These are phyloP conservation scores for Catunica adiposa DNA, from an alignment of 2,329 filamentous ascomycete species.

Conservation along the genomic window DNA sequence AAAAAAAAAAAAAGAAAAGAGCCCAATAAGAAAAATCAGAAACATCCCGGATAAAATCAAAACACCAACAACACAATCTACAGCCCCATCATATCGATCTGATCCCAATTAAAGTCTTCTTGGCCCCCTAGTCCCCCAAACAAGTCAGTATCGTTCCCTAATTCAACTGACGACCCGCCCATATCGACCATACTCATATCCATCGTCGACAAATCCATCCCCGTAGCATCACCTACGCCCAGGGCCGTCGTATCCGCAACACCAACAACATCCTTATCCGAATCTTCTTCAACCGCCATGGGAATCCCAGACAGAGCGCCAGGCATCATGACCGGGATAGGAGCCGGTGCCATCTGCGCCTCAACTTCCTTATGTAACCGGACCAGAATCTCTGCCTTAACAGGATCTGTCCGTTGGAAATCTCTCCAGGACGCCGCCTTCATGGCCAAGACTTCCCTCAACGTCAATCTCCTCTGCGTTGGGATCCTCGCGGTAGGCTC, in stretches of 20 bases:
- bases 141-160: constrained; percentile 9
- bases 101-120: constrained; percentile 13
- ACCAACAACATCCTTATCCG: constrained; percentile 24
- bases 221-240: not conserved
- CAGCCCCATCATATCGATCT: constrained; percentile 11
- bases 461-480: constrained; percentile 33
- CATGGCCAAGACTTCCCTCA: constrained; percentile 42
- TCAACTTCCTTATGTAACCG: constrained; percentile 49
- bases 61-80: too few relatives aligned
- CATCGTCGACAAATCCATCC: not conserved
- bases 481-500: constrained; percentile 18
- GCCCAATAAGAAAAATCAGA: not conserved
- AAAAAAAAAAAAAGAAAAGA: not conserved
- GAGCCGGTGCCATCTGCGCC: constrained; percentile 37
- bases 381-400: constrained; percentile 43
- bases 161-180: not conserved
- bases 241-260: constrained; percentile 14
- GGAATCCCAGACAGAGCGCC: constrained; percentile 15
- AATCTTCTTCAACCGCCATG: constrained; percentile 20
- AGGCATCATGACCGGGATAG: constrained; percentile 16
- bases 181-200: constrained; percentile 12
- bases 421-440: constrained; percentile 41
- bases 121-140: constrained; percentile 11
- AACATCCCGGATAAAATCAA: too few relatives aligned
- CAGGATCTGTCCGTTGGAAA: constrained; percentile 38